These are phyloP conservation scores for Houttuynia cordata DNA, from an alignment of 164 flowering plant species.

Conservation along the genomic window DNA sequence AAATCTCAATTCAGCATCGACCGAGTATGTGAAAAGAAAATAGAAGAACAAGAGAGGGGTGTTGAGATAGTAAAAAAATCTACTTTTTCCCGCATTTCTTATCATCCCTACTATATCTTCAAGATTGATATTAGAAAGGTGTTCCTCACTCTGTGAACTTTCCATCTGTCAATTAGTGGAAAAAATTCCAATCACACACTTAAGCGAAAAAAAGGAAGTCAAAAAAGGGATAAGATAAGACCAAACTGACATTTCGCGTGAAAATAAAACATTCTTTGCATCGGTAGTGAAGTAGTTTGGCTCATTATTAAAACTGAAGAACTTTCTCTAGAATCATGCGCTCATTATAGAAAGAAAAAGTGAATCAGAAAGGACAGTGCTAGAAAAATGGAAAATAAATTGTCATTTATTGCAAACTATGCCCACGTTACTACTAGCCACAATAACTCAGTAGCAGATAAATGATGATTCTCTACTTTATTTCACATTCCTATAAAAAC, in stretches of 20 bases:
- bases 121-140: conserved; percentile 36
- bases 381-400: too few relatives aligned
- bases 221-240: not conserved
- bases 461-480: too few relatives aligned
- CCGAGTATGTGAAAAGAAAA: not conserved
- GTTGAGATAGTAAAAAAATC: conserved; percentile 1
- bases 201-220: not conserved
- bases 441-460: too few relatives aligned
- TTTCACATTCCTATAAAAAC: too few relatives aligned
- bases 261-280: too few relatives aligned
- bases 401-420: too few relatives aligned
- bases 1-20: not conserved
- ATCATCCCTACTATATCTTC: conserved; percentile 76
- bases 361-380: too few relatives aligned
- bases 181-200: conserved; percentile 4
- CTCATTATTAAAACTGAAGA: too few relatives aligned
- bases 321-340: too few relatives aligned
- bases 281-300: too few relatives aligned
- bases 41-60: not conserved
- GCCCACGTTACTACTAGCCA: too few relatives aligned
- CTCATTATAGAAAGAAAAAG: too few relatives aligned
- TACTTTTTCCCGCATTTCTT: conserved; percentile 86
- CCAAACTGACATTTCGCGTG: not conserved
- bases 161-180: conserved; percentile 26
- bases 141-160: conserved; percentile 24